A percentile compares a stretch with the other conserved stretches of the same genome.
Conservation (phyloP, 225 moss, liverwort and hornwort species). For the Neckera pumila region DNA sequence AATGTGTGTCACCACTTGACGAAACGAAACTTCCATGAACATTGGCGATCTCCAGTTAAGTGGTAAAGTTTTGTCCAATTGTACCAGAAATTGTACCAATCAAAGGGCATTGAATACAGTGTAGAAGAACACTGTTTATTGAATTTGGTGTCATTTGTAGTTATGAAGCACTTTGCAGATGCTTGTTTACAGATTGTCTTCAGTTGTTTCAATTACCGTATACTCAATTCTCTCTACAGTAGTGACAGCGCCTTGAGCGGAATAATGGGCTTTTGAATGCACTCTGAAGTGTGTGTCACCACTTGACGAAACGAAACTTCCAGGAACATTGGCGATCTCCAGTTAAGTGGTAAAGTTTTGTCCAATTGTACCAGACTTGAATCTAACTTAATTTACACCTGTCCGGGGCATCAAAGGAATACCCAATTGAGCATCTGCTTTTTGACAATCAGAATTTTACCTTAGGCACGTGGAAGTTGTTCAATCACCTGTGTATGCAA, state of each 20-base stretch:
- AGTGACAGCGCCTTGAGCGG: not conserved
- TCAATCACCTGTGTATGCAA: not conserved
- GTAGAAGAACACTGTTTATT: not conserved
- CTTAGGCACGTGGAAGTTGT: not conserved
- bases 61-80: not conserved
- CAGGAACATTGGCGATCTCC: not conserved
- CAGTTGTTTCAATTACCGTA: not conserved
- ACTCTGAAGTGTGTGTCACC: not conserved
- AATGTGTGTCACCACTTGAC: not conserved
- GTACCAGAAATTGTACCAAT: too few relatives aligned
- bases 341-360: not conserved
- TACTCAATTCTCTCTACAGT: not conserved
- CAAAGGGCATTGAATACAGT: not conserved
- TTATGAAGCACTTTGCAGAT: not conserved
- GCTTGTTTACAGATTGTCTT: not conserved
- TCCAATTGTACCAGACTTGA: not conserved
- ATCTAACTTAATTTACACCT: too few relatives aligned
- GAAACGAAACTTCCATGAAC: too few relatives aligned
- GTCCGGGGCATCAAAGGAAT: not conserved
- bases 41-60: not conserved
- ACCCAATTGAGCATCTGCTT: not conserved
- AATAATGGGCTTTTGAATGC: not conserved
- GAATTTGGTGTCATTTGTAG: not conserved
- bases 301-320: not conserved
- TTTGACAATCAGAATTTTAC: not conserved